Base-by-base conservation (phyloP, 768 basidiomycete genomes). In the Phanerodontia chrysosporium region DNA sequence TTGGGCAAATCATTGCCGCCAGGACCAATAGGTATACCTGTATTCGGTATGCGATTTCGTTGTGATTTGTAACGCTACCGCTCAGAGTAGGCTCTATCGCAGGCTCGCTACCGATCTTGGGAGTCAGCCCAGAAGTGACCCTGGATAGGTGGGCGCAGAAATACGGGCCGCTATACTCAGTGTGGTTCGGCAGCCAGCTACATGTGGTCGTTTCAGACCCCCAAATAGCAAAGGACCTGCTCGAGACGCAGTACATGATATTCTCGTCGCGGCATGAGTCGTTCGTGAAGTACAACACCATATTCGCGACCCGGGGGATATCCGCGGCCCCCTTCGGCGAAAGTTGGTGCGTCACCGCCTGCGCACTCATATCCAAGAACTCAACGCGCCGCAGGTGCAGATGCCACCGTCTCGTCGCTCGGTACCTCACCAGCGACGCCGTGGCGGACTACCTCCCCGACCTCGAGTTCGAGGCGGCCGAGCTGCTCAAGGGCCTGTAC, bases 151-250 rank as follows among this genome's bases (percentile, higher is more conserved):
- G 57, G 57, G 71, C 74, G 1, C 73, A 73, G 57, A 71, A 72
- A 56, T 80, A 72, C 55, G 79, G 79, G 0, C 66, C 76, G 1
- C 49, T 80, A 2, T 79, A 75, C 61, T 79, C 78, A 5, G 57
- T 80, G 55, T 75, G 74, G 73, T 71, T 80, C 21, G 79, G 79
- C 14, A 73, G 76, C 57, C 78, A 79, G 61, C 74, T 78, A 8
- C 76, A 79, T 60, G 71, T 80, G 46, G 66, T 78, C 42, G 58
- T 80, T 24, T 78, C 77, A 8, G 77, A 78, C 63, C 75, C 78
- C 5, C 67, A 69, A n/a, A 70, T 80, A 10, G 78, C 72, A 0
- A 75, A 75, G 53, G 78, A 79, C 59, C 68, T 80, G 22, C 64
- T 79, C 64, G 73, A 78, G 18, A 72, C 73, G 16, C 77, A 79